Evolutionary conservation across 371 early-diverging fungal species (phyloP).

Genomic region (Mucor mucedo): DNA sequence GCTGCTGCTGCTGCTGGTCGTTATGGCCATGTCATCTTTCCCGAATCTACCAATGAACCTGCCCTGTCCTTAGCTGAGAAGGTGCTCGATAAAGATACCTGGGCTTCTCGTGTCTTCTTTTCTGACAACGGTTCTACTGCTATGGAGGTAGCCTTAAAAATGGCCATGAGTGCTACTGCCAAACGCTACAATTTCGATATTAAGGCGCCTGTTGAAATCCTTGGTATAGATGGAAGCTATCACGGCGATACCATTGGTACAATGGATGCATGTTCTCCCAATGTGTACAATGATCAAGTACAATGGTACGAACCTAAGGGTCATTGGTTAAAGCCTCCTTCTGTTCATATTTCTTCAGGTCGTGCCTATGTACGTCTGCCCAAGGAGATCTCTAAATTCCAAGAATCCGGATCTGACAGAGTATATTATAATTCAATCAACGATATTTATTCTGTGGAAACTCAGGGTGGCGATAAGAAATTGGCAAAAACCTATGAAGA

Average conservation of each 20-base stretch:
- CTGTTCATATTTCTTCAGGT: constrained; percentile 66
- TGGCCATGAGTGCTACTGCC: constrained; percentile 66
- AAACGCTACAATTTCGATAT: constrained; percentile 50
- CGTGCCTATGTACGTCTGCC: constrained; percentile 54
- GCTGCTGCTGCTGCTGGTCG: constrained; percentile 77
- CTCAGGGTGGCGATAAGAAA: constrained; percentile 20
- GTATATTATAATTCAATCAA: constrained; percentile 37
- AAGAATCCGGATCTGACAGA: constrained; percentile 5
- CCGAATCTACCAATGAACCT: constrained; percentile 79
- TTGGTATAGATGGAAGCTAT: constrained; percentile 80
- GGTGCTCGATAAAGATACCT: constrained; percentile 67
- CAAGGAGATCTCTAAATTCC: constrained; percentile 27
- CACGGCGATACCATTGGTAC: constrained; percentile 90
- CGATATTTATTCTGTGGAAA: constrained; percentile 44
- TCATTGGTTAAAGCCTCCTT: constrained; percentile 79
- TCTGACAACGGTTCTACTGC: constrained; percentile 85
- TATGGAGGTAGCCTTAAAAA: constrained; percentile 84
- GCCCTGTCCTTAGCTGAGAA: constrained; percentile 68
- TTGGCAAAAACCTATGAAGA: constrained; percentile 53
- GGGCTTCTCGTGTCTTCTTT: constrained; percentile 81
- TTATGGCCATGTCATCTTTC: constrained; percentile 87
- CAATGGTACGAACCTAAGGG: constrained; percentile 82
- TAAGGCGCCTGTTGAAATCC: constrained; percentile 56
- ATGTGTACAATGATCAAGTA: constrained; percentile 75
- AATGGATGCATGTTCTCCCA: constrained; percentile 83